These are phyloP conservation scores for Nymphaea thermarum DNA, from an alignment of 164 flowering plant genomes.

Conservation along the genomic window DNA sequence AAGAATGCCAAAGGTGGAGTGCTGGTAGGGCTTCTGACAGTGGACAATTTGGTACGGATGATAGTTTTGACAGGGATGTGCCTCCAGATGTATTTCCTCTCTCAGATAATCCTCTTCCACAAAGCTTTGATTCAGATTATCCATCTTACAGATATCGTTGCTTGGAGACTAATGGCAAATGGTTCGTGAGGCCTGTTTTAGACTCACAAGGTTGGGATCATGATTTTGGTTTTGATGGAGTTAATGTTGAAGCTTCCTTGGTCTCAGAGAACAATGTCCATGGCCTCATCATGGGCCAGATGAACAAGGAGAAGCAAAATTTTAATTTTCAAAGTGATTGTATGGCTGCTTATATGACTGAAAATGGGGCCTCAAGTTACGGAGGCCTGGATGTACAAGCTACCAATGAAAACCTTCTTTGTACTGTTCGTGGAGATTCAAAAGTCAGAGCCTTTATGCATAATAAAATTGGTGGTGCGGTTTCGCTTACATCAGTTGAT, in stretches of 20 bases:
- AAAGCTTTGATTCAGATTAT: constrained; percentile 63
- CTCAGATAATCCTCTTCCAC: constrained; percentile 81
- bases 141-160: constrained; percentile 74
- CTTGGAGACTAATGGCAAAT: constrained; percentile 49
- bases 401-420: constrained; percentile 46
- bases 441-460: constrained; percentile 40
- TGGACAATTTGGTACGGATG: constrained; percentile 15
- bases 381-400: constrained; percentile 69
- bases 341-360: constrained; percentile 34
- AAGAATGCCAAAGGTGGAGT: constrained; percentile 29
- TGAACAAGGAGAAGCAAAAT: constrained; percentile 82
- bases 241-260: constrained; percentile 55
- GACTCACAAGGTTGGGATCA: constrained; percentile 98
- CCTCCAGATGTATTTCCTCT: constrained; percentile 46
- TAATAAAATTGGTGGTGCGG: constrained; percentile 58
- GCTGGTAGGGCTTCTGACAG: constrained; percentile 20
- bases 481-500: constrained; percentile 61
- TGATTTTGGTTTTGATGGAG: constrained; percentile 93
- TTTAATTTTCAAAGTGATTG: constrained; percentile 64
- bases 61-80: constrained; percentile 22
- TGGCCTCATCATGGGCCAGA: constrained; percentile 55
- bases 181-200: constrained; percentile 75
- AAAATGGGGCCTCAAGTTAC: constrained; percentile 30
- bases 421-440: constrained; percentile 47
- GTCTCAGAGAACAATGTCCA: constrained; percentile 31